Base-by-base conservation (phyloP, 805 yeast species). In the Teunomyces funiuensis region DNA sequence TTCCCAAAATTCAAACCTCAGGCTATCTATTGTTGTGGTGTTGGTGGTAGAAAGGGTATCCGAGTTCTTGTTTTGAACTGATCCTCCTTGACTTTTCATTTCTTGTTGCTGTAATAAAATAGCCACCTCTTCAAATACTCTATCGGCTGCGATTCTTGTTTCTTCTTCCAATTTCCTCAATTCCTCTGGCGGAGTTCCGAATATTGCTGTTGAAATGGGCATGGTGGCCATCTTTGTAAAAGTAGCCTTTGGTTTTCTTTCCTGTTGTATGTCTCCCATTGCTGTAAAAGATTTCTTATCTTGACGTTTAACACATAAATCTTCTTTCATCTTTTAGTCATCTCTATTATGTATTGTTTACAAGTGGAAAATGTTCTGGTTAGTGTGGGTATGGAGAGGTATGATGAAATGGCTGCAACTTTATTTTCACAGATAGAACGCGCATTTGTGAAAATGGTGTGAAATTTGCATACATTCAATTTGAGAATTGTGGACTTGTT, bases 131-230 rank as follows among this genome's bases (percentile, higher is more conserved):
- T 31, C 25, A 8, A 31, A 31, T 19, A 31, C 34, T n/a, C 15
- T 19, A 6, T 31, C 19, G n/a, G 34, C 34, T 6, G 34, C 34
- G 9, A 31, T n/a, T 31, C 25, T 31, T n/a, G 34, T 31, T n/a
- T 31, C 25, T 14, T 19, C 25, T 13, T 31, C 34, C 11, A 31
- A n/a, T 6, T n/a, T 9, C 13, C 9, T 17, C 22, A 31, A 31
- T 19, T 31, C 34, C 19, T 31, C 34, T 3, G 34, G 34, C 25
- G 13, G 34, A n/a, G 25, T 31, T 6, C 34, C 34, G n/a, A 31
- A 31, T 9, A 31, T 31, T 17, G 34, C 34, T 8, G 14, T 17
- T n/a, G 34, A 25, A 11, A 22, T 22, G 5, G n/a, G n/a, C n/a
- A n/a, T n/a, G n/a, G n/a, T n/a, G n/a, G n/a, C n/a, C n/a, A n/a